Percentiles rank a stretch among this genome's conserved stretches.
Conservation (phyloP, 2,329 filamentous ascomycete genomes). For the Paramyrothecium roridum region DNA sequence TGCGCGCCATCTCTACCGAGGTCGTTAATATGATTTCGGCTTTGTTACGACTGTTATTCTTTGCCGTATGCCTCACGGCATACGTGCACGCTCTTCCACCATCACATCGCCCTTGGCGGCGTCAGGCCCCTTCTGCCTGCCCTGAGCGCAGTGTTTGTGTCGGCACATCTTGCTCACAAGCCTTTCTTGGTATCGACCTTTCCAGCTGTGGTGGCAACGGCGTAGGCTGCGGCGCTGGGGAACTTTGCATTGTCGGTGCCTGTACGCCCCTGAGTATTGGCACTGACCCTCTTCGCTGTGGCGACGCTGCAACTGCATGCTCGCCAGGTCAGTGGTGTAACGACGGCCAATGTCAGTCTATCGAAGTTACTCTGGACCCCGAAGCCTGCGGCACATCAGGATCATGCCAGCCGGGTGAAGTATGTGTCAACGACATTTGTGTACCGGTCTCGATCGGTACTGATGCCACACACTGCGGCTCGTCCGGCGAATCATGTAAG, state of each 20-base stretch:
- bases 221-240: not conserved
- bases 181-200: not conserved
- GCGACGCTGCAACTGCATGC: not conserved
- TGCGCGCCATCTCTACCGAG: too few relatives aligned
- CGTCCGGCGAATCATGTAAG: not conserved
- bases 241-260: not conserved
- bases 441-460: not conserved
- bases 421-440: not conserved
- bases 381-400: not conserved
- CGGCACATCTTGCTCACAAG: not conserved
- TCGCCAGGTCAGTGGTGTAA: not conserved
- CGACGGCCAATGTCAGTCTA: not conserved
- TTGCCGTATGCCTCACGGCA: not conserved
- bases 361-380: not conserved
- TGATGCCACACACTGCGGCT: not conserved
- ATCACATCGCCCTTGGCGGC: not conserved
- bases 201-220: not conserved
- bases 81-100: not conserved
- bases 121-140: not conserved
- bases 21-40: too few relatives aligned
- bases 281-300: not conserved
- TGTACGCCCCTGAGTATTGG: not conserved
- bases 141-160: not conserved
- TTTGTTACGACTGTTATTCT: too few relatives aligned
- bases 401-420: not conserved